These are phyloP conservation scores for Ascochyta pisi DNA, from an alignment of 2,329 filamentous ascomycete genomes.

Conservation along the genomic window DNA sequence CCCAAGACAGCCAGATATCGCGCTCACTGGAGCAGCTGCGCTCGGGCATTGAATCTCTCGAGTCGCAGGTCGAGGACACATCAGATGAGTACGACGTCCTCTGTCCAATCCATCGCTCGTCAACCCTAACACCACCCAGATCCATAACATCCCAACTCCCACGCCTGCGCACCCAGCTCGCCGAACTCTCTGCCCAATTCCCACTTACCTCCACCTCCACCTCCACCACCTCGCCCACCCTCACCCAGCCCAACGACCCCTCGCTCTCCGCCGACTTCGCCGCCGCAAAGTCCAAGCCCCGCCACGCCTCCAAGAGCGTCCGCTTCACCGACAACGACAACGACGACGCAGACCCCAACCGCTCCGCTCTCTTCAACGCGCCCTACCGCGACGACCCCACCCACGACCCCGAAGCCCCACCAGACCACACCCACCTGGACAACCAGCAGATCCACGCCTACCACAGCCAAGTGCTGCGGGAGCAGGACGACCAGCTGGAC, in stretches of 20 bases:
- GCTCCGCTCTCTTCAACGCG: slow-evolving; percentile 63
- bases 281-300: slow-evolving; percentile 47
- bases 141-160: slow-evolving; percentile 64
- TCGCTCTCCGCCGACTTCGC: slow-evolving; percentile 47
- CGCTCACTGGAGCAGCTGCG: slow-evolving; percentile 86
- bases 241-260: slow-evolving; percentile 55
- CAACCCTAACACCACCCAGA: slow-evolving; percentile 21
- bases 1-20: slow-evolving; percentile 87
- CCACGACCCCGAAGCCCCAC: slow-evolving; percentile 45
- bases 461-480: slow-evolving; percentile 78
- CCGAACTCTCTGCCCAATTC: slow-evolving; percentile 82
- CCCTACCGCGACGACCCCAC: slow-evolving; percentile 75
- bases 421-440: slow-evolving; percentile 65
- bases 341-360: slow-evolving; percentile 54
- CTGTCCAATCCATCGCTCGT: too few species aligned
- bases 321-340: slow-evolving; percentile 73
- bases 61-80: slow-evolving; percentile 66
- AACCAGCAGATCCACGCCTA: slow-evolving; percentile 89
- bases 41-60: slow-evolving; percentile 76
- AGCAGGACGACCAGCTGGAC: slow-evolving; percentile 95
- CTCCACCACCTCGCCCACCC: slow-evolving; percentile 45
- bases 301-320: slow-evolving; percentile 70
- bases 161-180: slow-evolving; percentile 74
- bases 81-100: slow-evolving; percentile 58
- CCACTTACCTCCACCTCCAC: slow-evolving; percentile 46